Percentiles rank a stretch among this genome's conserved stretches.
phyloP scores from a whole-genome alignment of 2,329 filamentous ascomycete genomes.

The Verticillium isaacii region DNA sequence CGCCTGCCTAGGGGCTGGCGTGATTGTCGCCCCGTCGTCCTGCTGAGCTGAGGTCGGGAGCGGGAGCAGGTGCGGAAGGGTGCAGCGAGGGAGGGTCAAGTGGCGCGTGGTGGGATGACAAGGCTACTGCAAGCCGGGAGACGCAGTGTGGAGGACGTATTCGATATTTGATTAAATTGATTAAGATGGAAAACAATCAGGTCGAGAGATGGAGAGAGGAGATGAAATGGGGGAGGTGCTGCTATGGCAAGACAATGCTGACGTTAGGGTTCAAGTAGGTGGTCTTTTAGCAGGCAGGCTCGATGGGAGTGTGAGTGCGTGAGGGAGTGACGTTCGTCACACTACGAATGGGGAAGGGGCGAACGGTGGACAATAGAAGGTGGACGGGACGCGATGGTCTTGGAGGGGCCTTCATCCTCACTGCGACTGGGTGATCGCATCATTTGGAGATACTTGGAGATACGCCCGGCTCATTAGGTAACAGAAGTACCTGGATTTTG shows the following conservation, averaged over 20 bases:
- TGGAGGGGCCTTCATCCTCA: background rate
- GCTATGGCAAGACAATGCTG: background rate
- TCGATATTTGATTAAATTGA: no score
- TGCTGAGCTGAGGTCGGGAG: background rate
- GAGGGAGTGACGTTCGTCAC: background rate
- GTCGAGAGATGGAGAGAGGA: background rate
- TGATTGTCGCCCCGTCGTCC: background rate
- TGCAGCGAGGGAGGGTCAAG: background rate
- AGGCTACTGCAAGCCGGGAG: background rate
- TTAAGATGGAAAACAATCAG: background rate
- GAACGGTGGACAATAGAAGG: background rate
- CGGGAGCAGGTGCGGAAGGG: background rate
- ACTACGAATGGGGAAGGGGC: background rate
- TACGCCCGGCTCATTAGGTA: background rate
- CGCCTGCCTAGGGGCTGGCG: conserved; percentile 6
- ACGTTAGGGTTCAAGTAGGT: background rate
- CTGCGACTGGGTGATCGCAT: background rate
- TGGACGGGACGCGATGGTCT: background rate
- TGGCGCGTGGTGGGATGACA: background rate
- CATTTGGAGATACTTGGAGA: background rate
- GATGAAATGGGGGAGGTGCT: background rate
- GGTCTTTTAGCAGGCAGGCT: background rate
- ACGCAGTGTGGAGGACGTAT: background rate
- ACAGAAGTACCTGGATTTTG: background rate
- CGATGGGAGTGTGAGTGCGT: background rate